Evolutionary conservation across 208 protist genomes (phyloP).

Genomic region (Crithidia bombi): DNA sequence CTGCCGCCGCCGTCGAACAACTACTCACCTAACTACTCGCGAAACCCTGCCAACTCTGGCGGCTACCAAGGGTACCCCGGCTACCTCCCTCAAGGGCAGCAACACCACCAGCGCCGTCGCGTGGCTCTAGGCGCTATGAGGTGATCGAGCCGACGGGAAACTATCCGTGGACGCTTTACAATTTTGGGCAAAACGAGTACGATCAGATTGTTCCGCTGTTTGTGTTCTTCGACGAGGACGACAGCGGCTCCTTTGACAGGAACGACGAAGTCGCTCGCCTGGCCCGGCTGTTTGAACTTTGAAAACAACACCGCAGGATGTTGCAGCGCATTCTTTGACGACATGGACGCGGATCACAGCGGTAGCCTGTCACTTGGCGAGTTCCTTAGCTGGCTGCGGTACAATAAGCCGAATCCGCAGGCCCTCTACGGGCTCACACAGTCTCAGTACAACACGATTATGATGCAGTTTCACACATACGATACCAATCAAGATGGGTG

Average conservation of each 20-base stretch:
- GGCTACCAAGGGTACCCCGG: slow-evolving; percentile 11
- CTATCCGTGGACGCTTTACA: slow-evolving; percentile 64
- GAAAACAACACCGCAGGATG: slow-evolving; percentile 56
- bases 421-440: slow-evolving; percentile 79
- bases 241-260: slow-evolving; percentile 61
- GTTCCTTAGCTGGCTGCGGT: slow-evolving; percentile 74
- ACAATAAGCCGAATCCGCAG: slow-evolving; percentile 80
- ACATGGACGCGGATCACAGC: slow-evolving; percentile 73
- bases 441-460: slow-evolving; percentile 82
- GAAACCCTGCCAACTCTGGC: background rate
- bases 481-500: slow-evolving; percentile 74
- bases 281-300: slow-evolving; percentile 87
- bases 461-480: slow-evolving; percentile 89
- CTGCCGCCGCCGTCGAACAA: slow-evolving; percentile 20
- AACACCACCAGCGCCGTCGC: slow-evolving; percentile 13
- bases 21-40: slow-evolving; percentile 9
- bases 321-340: slow-evolving; percentile 79
- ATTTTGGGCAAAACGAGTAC: slow-evolving; percentile 76
- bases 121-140: slow-evolving; percentile 19
- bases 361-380: slow-evolving; percentile 67
- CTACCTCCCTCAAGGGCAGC: slow-evolving; percentile 1
- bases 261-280: slow-evolving; percentile 65
- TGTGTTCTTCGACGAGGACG: slow-evolving; percentile 82
- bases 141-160: slow-evolving; percentile 52
- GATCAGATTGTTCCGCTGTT: slow-evolving; percentile 86